These are phyloP conservation scores for Colletotrichum shisoi DNA, from an alignment of 2,329 filamentous ascomycete species.

Conservation along the genomic window DNA sequence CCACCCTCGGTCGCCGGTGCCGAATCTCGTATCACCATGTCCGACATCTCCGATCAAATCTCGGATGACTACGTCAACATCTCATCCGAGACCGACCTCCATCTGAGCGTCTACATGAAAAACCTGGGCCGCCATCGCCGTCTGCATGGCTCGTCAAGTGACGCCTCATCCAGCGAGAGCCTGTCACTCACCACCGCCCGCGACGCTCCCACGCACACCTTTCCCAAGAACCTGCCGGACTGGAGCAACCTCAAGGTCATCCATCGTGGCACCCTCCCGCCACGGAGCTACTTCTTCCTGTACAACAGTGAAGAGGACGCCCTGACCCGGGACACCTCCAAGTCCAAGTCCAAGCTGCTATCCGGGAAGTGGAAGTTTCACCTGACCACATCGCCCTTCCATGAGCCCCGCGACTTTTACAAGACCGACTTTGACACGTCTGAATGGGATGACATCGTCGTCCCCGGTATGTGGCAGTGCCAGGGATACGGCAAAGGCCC, in stretches of 20 bases:
- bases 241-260: constrained; percentile 68
- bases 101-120: constrained; percentile 34
- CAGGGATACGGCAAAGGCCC: constrained; percentile 70
- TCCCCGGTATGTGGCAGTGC: constrained; percentile 76
- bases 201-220: constrained; percentile 35
- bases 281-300: constrained; percentile 63
- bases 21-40: constrained; percentile 32
- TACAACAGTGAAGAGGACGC: constrained; percentile 60
- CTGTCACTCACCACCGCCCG: neutral
- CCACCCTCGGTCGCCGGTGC: constrained; percentile 22
- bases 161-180: constrained; percentile 18
- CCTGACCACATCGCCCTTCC: constrained; percentile 55
- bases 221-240: constrained; percentile 55
- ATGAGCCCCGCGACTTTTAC: constrained; percentile 55
- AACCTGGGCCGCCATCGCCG: constrained; percentile 26
- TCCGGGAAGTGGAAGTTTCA: constrained; percentile 66
- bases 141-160: constrained; percentile 29
- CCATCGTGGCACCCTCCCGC: constrained; percentile 64
- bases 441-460: constrained; percentile 61
- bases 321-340: constrained; percentile 51
- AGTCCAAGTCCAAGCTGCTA: constrained; percentile 54
- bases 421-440: constrained; percentile 48
- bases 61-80: constrained; percentile 38
- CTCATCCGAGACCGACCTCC: constrained; percentile 33
- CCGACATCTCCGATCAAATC: constrained; percentile 38